Conservation (phyloP, 805 yeast species). For the Wickerhamomyces bovis region DNA sequence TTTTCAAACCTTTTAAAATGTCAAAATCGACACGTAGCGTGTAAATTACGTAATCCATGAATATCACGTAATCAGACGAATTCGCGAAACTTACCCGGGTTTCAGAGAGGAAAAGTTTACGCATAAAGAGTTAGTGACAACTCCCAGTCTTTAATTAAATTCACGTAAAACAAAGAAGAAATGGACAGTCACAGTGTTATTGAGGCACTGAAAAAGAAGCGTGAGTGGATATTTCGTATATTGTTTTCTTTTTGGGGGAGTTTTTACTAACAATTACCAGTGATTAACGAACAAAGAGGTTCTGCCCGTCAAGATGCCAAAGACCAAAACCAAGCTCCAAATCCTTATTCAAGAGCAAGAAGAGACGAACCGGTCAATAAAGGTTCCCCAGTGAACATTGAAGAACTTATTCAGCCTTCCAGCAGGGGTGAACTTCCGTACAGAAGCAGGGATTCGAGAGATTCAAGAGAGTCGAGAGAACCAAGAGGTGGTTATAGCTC, state of each 20-base stretch:
- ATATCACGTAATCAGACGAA: too few relatives aligned
- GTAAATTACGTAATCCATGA: not conserved
- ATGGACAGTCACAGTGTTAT: conserved; percentile 21
- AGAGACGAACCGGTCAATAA: conserved; percentile 9
- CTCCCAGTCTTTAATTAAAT: too few relatives aligned
- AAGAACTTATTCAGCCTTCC: not conserved
- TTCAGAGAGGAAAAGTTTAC: not conserved
- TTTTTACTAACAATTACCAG: conserved; percentile 7
- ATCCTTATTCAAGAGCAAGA: conserved; percentile 8
- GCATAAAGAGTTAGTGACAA: too few relatives aligned
- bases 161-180: not conserved
- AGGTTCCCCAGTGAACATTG: conserved; percentile 14
- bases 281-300: conserved; percentile 11
- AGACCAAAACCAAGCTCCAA: not conserved
- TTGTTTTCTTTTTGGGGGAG: not conserved
- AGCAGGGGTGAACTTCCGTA: not conserved
- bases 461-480: not conserved
- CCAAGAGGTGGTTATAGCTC: not conserved
- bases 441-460: conserved; percentile 5
- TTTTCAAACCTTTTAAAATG: not conserved
- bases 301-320: not conserved
- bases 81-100: not conserved
- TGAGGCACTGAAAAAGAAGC: conserved; percentile 21
- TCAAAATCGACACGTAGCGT: not conserved
- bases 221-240: conserved; percentile 8